phyloP scores from a whole-genome alignment of 352 stramenopile genomes.

The Pythium dissotocum region DNA sequence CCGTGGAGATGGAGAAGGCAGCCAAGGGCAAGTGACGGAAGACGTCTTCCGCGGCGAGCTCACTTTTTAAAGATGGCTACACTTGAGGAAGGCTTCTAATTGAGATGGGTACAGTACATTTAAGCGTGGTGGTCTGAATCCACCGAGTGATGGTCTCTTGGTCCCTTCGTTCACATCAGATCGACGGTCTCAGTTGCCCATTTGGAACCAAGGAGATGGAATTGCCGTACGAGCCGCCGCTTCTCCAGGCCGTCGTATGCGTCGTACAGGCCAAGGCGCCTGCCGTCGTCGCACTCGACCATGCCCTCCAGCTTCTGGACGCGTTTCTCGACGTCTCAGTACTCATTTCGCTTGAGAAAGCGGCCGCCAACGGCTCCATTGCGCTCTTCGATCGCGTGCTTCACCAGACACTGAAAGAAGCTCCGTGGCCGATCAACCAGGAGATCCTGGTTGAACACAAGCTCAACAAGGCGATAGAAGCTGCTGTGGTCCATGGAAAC shows the following conservation, averaged over 20 bases:
- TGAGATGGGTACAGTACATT: too few species aligned
- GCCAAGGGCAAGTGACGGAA: not conserved
- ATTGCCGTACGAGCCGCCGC: not conserved
- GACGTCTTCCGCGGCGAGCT: too few species aligned
- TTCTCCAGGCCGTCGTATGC: slow-evolving; percentile 17
- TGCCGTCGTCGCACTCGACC: slow-evolving; percentile 11
- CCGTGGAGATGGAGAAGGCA: slow-evolving; percentile 20
- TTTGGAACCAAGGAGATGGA: not conserved
- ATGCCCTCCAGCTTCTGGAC: slow-evolving; percentile 10
- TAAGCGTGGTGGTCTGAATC: not conserved
- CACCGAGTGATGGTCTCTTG: slow-evolving; percentile 13
- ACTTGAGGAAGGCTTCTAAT: not conserved
- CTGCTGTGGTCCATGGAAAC: slow-evolving; percentile 8
- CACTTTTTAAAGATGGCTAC: not conserved
- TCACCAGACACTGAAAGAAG: not conserved
- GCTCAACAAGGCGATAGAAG: slow-evolving; percentile 17
- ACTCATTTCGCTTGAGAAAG: slow-evolving; percentile 10
- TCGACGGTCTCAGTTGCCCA: not conserved
- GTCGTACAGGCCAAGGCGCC: slow-evolving; percentile 12
- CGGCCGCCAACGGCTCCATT: slow-evolving; percentile 5
- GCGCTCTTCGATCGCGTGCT: slow-evolving; percentile 27
- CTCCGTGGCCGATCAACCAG: slow-evolving; percentile 1
- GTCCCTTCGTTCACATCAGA: not conserved
- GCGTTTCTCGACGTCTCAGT: slow-evolving; percentile 23
- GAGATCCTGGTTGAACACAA: slow-evolving; percentile 13